Conservation (phyloP, 345 rosid species). For the Gossypium raimondii region DNA sequence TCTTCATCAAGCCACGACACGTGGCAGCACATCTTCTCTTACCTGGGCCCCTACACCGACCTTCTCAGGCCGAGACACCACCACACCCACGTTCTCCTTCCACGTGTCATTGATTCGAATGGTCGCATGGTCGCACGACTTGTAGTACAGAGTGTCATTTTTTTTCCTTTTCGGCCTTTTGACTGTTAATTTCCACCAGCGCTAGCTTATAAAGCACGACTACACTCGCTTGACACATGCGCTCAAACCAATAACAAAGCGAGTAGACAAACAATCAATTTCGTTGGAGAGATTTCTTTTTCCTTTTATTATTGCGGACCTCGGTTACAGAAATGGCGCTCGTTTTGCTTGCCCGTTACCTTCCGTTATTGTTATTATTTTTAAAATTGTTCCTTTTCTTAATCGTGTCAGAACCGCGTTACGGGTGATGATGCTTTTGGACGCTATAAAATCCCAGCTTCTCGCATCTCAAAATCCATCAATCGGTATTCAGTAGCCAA, state of each 20-base stretch:
- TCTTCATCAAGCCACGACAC: neutral
- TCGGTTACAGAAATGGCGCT: slow-evolving; percentile 7
- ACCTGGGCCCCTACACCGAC: slow-evolving; percentile 2
- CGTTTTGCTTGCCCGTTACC: neutral
- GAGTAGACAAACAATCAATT: neutral
- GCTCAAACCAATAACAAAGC: neutral
- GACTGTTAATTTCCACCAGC: slow-evolving; percentile 12
- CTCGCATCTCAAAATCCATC: neutral
- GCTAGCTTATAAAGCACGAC: neutral
- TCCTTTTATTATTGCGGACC: neutral
- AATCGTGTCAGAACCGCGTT: slow-evolving; percentile 39
- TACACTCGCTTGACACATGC: neutral
- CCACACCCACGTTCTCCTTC: neutral
- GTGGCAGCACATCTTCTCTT: neutral
- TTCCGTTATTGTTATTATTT: neutral
- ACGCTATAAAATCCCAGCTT: slow-evolving; percentile 28
- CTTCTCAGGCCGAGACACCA: neutral
- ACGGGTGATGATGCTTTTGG: neutral
- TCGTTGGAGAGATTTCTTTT: neutral
- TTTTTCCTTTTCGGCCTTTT: neutral
- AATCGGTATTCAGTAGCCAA: neutral
- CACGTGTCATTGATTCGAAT: slow-evolving; percentile 8
- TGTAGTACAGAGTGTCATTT: neutral
- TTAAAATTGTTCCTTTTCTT: neutral
- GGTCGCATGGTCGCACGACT: neutral